Conservation (phyloP, 805 yeast species). For the Starmerella cellae region DNA sequence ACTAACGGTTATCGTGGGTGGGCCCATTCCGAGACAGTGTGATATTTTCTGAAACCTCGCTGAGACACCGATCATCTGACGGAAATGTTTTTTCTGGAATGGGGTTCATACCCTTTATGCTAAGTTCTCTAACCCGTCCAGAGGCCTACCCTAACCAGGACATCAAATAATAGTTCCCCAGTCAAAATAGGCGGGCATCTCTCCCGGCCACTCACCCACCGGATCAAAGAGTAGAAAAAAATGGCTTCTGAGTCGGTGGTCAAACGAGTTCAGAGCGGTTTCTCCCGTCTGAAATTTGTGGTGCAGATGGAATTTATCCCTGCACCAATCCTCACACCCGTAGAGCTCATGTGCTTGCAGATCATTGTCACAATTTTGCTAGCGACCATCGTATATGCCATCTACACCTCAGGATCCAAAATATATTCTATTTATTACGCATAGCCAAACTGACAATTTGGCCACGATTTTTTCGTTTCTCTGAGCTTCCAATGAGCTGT, state of each 20-base stretch:
- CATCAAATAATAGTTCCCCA: no score
- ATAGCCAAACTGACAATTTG: no score
- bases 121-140: neutral
- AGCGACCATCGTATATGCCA: slow-evolving; percentile 12
- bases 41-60: no score
- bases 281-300: neutral
- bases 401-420: slow-evolving; percentile 5
- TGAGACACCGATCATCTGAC: neutral
- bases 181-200: no score
- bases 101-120: neutral
- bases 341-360: slow-evolving; percentile 6
- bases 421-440: neutral
- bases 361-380: slow-evolving; percentile 5
- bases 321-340: slow-evolving; percentile 10
- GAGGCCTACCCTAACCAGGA: neutral
- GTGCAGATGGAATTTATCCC: slow-evolving; percentile 16
- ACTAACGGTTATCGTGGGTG: no score
- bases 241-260: neutral
- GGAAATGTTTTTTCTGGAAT: neutral
- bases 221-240: no score
- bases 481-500: no score
- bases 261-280: neutral
- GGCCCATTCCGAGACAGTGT: no score
- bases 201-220: no score
- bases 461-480: no score